Percentiles rank a stretch among this genome's conserved stretches.
Conservation (phyloP, 768 basidiomycete genomes). For the Hemileccinum impolitum region DNA sequence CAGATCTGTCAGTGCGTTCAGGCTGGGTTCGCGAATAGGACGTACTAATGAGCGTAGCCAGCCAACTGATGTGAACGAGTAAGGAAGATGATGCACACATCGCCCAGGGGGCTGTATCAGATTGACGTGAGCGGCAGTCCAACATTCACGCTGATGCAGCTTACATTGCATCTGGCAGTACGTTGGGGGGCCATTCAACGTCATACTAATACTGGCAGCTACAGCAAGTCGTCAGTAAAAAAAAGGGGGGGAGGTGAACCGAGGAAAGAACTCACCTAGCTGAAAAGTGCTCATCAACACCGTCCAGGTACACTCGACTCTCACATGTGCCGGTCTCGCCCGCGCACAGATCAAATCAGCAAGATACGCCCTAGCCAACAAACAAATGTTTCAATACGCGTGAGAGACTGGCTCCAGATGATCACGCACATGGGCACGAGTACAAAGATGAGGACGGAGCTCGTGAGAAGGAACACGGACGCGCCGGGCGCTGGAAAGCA, state of each 20-base stretch:
- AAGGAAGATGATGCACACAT: constrained; percentile 48
- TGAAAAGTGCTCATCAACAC: constrained; percentile 46
- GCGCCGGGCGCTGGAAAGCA: constrained; percentile 41
- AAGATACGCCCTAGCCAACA: constrained; percentile 26
- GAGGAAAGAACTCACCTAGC: constrained; percentile 39
- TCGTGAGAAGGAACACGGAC: constrained; percentile 47
- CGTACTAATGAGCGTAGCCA: constrained; percentile 46
- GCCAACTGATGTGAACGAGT: constrained; percentile 47
- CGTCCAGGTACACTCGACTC: constrained; percentile 58
- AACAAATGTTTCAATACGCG: not conserved
- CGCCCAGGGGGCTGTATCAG: constrained; percentile 35
- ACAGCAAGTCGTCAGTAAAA: not conserved
- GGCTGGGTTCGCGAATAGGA: constrained; percentile 3
- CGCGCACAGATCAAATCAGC: constrained; percentile 36
- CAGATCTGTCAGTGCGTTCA: not conserved
- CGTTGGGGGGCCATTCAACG: constrained; percentile 40
- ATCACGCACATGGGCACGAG: constrained; percentile 32
- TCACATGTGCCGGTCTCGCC: constrained; percentile 40
- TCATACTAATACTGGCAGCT: constrained; percentile 50
- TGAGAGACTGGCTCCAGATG: not conserved
- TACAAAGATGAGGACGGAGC: constrained; percentile 35
- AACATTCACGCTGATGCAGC: constrained; percentile 8
- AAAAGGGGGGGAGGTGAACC: not conserved
- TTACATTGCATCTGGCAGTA: constrained; percentile 36
- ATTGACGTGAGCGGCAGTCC: constrained; percentile 5